Conservation (phyloP, 1,139 yeast species). For the Suhomyces bolitotheri region DNA sequence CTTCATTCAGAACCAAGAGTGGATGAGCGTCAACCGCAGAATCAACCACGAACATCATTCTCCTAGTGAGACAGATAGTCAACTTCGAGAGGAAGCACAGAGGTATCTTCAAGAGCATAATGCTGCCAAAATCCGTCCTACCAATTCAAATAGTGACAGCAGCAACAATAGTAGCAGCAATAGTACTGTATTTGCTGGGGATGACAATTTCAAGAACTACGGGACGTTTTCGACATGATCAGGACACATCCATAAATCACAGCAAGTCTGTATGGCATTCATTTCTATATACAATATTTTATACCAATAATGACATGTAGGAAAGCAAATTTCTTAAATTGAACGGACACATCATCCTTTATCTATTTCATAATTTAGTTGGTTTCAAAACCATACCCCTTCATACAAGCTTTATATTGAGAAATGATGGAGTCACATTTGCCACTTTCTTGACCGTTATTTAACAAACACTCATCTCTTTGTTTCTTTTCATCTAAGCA, state of each 20-base stretch:
- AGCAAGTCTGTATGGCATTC: slow-evolving; percentile 5
- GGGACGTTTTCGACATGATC: slow-evolving; percentile 1
- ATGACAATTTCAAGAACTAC: slow-evolving; percentile 5
- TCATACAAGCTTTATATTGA: slow-evolving; percentile 85
- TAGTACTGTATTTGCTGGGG: slow-evolving; percentile 5
- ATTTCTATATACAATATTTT: slow-evolving; percentile 5
- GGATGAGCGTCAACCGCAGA: slow-evolving; percentile 26
- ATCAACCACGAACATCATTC: slow-evolving; percentile 17
- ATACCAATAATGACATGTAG: slow-evolving; percentile 1
- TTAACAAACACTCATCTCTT: slow-evolving; percentile 84
- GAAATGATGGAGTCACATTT: slow-evolving; percentile 73
- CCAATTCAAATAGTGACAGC: not conserved
- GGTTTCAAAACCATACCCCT: slow-evolving; percentile 76
- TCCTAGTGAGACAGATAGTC: slow-evolving; percentile 18
- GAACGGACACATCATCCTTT: no score
- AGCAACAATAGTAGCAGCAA: slow-evolving; percentile 3
- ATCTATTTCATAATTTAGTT: slow-evolving; percentile 3
- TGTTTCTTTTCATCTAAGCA: slow-evolving; percentile 81
- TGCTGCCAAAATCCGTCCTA: not conserved
- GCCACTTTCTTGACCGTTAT: slow-evolving; percentile 80
- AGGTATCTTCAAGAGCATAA: slow-evolving; percentile 10
- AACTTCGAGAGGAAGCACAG: slow-evolving; percentile 12
- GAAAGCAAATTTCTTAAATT: not conserved
- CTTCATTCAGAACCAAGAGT: slow-evolving; percentile 62
- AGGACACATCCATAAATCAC: not conserved